Evolutionary conservation across 768 basidiomycete genomes (phyloP).

Genomic region (Pleurotus cornucopiae): DNA sequence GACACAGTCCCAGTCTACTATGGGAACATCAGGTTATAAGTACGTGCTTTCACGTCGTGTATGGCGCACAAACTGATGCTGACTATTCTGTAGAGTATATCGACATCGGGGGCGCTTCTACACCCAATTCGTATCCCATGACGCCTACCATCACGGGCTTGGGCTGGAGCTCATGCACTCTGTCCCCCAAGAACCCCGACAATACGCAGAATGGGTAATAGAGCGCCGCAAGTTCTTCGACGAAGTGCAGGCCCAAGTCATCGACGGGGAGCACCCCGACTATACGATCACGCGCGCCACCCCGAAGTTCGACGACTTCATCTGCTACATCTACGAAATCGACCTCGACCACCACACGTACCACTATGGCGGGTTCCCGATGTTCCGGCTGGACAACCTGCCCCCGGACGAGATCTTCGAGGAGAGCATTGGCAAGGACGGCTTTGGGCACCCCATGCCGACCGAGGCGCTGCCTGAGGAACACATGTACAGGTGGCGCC

Average conservation of each 20-base stretch:
- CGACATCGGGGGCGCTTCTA: neutral
- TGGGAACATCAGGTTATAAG: too few species aligned
- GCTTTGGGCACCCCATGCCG: neutral
- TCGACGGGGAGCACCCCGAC: neutral
- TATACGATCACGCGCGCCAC: neutral
- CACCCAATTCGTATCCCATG: neutral
- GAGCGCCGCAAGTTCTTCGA: neutral
- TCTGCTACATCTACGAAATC: neutral
- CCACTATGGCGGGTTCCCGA: neutral
- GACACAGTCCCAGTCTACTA: too few species aligned
- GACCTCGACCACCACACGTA: constrained; percentile 5
- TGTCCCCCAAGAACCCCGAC: neutral
- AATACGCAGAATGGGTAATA: neutral
- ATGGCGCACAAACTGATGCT: too few species aligned
- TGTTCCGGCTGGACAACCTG: constrained; percentile 5
- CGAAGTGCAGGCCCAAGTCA: neutral
- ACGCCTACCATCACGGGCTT: neutral
- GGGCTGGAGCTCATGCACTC: neutral
- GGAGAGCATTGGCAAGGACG: neutral
- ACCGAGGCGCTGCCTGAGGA: neutral
- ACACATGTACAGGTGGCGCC: neutral
- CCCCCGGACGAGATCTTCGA: neutral
- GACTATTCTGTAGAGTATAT: neutral
- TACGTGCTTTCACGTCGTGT: too few species aligned
- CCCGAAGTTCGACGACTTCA: neutral